Conservation (phyloP, 345 rosid species). For the Eucalyptus microcorys region DNA sequence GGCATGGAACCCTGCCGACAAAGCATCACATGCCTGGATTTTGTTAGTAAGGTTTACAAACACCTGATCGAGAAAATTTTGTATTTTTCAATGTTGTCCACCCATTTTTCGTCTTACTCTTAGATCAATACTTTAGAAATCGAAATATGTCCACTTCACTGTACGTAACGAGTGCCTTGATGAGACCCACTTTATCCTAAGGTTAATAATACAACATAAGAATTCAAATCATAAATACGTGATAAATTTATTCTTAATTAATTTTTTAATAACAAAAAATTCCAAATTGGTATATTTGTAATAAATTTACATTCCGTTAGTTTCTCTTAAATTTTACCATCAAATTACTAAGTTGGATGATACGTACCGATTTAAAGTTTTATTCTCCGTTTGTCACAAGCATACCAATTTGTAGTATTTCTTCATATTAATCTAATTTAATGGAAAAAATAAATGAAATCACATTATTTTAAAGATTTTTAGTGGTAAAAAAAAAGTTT, state of each 20-base stretch:
- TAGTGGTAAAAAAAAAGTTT: too few relatives aligned
- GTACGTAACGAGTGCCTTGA: not conserved
- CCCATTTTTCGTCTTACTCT: not conserved
- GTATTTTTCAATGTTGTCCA: too few relatives aligned
- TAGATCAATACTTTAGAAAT: not conserved
- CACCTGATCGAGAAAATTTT: not conserved
- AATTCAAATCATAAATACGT: fast-evolving
- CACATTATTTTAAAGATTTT: too few relatives aligned
- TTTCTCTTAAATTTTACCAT: fast-evolving
- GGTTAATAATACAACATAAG: too few relatives aligned
- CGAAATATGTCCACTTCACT: not conserved
- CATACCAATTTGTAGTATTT: fast-evolving
- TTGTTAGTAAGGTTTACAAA: not conserved
- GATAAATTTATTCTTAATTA: fast-evolving
- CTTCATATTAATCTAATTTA: too few relatives aligned
- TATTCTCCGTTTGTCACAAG: fast-evolving
- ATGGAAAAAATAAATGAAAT: too few relatives aligned
- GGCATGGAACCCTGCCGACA: not conserved
- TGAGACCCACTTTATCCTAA: not conserved
- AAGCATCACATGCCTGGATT: not conserved
- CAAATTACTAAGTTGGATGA: fast-evolving
- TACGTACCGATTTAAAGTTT: fast-evolving
- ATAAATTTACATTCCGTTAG: fast-evolving
- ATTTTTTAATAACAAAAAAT: fast-evolving
- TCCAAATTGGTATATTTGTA: fast-evolving